phyloP scores from a whole-genome alignment of 352 stramenopile species.

The Aphanomyces euteiches region DNA sequence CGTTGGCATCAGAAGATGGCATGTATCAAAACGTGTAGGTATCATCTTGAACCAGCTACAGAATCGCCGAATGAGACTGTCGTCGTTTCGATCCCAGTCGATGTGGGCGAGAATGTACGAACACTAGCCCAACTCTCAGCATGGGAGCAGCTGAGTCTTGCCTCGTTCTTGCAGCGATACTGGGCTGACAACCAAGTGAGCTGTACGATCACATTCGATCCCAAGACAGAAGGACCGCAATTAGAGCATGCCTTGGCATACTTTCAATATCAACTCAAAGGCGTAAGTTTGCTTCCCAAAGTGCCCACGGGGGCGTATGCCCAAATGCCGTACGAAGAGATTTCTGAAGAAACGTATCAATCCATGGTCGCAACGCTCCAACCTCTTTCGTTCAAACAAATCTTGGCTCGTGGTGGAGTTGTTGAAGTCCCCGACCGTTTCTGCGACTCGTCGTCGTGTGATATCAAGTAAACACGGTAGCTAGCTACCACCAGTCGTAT shows the following conservation, averaged over 20 bases:
- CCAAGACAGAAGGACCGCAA: constrained; percentile 70
- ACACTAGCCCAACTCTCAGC: constrained; percentile 82
- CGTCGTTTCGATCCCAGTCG: constrained; percentile 89
- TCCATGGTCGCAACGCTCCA: constrained; percentile 44
- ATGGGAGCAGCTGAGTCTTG: constrained; percentile 90
- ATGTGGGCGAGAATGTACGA: constrained; percentile 80
- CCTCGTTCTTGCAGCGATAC: constrained; percentile 89
- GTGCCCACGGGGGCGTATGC: constrained; percentile 77
- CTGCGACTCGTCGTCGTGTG: constrained; percentile 24
- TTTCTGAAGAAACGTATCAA: constrained; percentile 64
- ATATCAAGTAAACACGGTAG: not conserved
- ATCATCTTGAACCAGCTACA: constrained; percentile 70
- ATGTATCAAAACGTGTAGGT: constrained; percentile 28
- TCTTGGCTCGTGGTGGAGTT: not conserved
- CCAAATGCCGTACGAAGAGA: constrained; percentile 91
- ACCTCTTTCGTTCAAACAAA: constrained; percentile 39
- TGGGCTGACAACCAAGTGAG: constrained; percentile 95
- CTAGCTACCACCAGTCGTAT: too few relatives aligned
- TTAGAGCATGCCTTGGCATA: constrained; percentile 81
- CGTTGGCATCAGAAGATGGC: not conserved
- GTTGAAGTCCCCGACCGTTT: constrained; percentile 26
- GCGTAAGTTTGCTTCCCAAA: constrained; percentile 84
- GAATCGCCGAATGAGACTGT: constrained; percentile 64
- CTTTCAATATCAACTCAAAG: constrained; percentile 95
- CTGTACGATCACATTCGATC: constrained; percentile 92